Evolutionary conservation across 2,329 filamentous ascomycete species (phyloP).

Genomic region (Sporothrix schenckii): DNA sequence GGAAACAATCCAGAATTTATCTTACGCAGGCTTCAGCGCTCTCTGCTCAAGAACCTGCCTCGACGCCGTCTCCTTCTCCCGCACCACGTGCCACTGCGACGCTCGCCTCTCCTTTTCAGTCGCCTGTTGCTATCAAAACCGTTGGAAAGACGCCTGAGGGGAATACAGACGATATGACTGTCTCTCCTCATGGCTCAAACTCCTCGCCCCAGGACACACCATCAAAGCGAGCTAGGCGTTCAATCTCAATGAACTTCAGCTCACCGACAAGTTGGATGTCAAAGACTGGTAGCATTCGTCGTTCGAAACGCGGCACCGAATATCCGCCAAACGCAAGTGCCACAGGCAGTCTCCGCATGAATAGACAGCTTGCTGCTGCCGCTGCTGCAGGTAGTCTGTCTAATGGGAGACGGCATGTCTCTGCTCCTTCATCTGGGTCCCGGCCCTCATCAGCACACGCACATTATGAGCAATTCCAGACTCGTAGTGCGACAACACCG

Average conservation of each 20-base stretch:
- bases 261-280: constrained; percentile 61
- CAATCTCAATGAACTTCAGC: constrained; percentile 63
- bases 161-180: neutral
- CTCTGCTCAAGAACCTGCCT: constrained; percentile 34
- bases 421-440: constrained; percentile 49
- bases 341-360: constrained; percentile 16
- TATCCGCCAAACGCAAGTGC: constrained; percentile 5
- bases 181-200: constrained; percentile 10
- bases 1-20: constrained; percentile 42
- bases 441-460: constrained; percentile 22
- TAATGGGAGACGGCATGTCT: constrained; percentile 56
- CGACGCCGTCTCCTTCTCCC: constrained; percentile 29
- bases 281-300: constrained; percentile 59
- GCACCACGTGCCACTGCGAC: neutral
- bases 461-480: constrained; percentile 22
- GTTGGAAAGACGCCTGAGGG: neutral
- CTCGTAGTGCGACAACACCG: constrained; percentile 53
- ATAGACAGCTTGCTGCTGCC: constrained; percentile 3
- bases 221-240: constrained; percentile 54
- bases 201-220: constrained; percentile 46
- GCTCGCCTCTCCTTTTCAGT: constrained; percentile 24
- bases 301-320: constrained; percentile 51
- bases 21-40: constrained; percentile 44
- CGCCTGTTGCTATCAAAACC: constrained; percentile 19
- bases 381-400: constrained; percentile 39